Evolutionary conservation across 352 stramenopile genomes (phyloP).

Genomic region (Pelagophyceae sp.): DNA sequence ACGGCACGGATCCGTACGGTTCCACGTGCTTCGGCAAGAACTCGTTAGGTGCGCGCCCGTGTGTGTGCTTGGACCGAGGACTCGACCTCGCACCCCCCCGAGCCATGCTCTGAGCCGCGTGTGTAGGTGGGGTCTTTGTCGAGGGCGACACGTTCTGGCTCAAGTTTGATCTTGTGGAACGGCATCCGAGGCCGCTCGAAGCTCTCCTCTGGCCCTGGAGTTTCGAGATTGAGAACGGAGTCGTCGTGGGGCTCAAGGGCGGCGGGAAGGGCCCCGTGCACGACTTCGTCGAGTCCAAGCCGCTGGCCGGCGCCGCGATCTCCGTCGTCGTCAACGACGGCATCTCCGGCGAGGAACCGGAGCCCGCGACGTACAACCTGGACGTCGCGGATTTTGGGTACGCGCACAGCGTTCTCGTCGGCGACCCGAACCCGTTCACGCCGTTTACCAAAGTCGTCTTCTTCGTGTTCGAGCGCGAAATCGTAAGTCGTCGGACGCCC

Average conservation of each 20-base stretch:
- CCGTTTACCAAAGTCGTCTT: background rate
- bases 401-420: background rate
- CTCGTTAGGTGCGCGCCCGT: too few species aligned
- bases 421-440: background rate
- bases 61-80: too few species aligned
- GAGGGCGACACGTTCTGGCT: background rate
- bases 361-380: background rate
- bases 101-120: too few species aligned
- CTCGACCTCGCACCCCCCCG: too few species aligned
- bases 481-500: background rate
- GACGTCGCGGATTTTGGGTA: background rate
- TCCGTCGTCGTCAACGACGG: too few species aligned
- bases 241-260: background rate
- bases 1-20: background rate
- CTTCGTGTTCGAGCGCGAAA: background rate
- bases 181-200: background rate
- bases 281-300: background rate
- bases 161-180: background rate
- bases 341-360: background rate
- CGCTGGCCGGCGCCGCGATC: background rate
- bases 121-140: background rate
- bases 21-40: background rate
- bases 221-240: background rate
- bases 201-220: background rate
- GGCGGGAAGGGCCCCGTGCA: background rate